Base-by-base conservation (phyloP, 352 stramenopile genomes). In the Stramenopiles sp. region DNA sequence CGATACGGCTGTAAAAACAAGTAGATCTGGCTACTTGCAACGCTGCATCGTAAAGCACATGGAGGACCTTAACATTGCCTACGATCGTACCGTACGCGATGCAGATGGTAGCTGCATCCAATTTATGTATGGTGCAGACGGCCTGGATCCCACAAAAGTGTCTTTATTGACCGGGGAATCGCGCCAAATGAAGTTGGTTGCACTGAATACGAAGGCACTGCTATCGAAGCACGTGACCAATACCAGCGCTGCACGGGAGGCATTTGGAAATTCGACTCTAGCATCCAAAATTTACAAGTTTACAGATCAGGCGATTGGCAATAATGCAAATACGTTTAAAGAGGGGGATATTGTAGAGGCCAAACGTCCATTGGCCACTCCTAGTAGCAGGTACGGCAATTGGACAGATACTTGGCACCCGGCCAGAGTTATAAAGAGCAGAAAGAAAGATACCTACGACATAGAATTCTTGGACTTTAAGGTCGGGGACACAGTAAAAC, bases 1-100 rank as follows among this genome's bases (percentile, higher is more conserved):
- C 30, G 94, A 98, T 87, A 99, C 97, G 32, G 96, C 97, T 80
- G 96, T 99, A n/a, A 99, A 99, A 89, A 99, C 97, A 0, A 98
- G 93, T 82, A 92, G 96, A 55, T 98, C 94, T 84, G 97, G 97
- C 76, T 99, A 99, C 85, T 87, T 99, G 22, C 96, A 99, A 88
- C 90, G 97, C 80, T 99, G 97, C 89, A 86, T 99, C 32, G 92
- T 99, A 39, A 99, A 99, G 88, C 94, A 98, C 85, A 87, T 99
- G 76, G 96, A 99, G 84, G 95, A 98, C 80, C 84, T 99, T 8
- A 93, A 94, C 84, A 95, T 99, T 30, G 90, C 85, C 25, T 99
- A 99, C 87, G 97, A 99, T 86, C 91, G 97, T 85, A 99, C 97
- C 30, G 97, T 99, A 75, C 93, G 97, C 80, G 96, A 98, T 87